Evolutionary conservation across 805 yeast genomes (phyloP), one percentile per base, ranked within the genome.

Genomic region (Metschnikowia sp.): DNA sequence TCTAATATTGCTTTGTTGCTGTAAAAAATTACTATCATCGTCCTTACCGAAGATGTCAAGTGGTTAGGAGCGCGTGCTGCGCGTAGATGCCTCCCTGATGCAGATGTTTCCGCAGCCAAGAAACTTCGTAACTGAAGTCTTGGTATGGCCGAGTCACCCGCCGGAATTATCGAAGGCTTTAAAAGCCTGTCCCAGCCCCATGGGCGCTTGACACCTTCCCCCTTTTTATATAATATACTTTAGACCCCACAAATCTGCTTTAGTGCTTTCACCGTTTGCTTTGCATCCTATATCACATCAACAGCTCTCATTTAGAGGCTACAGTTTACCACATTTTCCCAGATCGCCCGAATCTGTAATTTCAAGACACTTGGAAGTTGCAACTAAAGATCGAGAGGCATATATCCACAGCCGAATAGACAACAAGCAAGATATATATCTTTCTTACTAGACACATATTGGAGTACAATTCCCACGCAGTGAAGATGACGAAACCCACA

Each of bases 401-500:
- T 15, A 7, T 22, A 5, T 22, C 7, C 7, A 22, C 26, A 22
- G 26, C 7, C 7, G 26, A 22, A 22, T 22, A 22, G 26, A 22
- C 5, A 22, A 22, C 26, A 22, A 22, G 26, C 26, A 22, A 22
- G 8, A 22, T 22, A 4, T 22, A 22, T 7, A 1, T 22, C 26
- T 22, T 37, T 28, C 41, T 32, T 5, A 35, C 31, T 11, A 22
- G 36, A 36, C 42, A 15, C 12, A 18, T 15, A 42, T 42, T 42
- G 45, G 26, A 32, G 32, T 42, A 40, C 9, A n/a, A 22, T 12
- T 47, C 43, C 4, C 35, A 43, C 36, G 28, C 33, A 4, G 35
- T 39, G 29, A 43, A 28, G 10, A 50, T 50, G 56, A 42, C 44
- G 39, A 54, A 56, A 47, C 10, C 44, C n/a, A 63, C 63, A 45